These are phyloP conservation scores for Chaetoceros muelleri DNA, from an alignment of 108 stramenopile species.

Conservation along the genomic window DNA sequence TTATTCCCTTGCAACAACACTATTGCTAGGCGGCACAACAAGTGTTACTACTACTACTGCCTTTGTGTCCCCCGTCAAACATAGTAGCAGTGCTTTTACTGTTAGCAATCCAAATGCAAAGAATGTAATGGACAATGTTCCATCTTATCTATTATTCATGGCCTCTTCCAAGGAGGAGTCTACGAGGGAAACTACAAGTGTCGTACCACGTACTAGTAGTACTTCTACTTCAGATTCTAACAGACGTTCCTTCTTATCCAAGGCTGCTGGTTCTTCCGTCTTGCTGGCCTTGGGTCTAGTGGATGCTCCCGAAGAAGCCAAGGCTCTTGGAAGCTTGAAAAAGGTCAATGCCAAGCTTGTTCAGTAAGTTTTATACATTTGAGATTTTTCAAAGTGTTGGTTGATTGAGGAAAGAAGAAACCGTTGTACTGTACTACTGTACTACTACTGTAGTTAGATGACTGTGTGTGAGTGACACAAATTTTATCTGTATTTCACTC, in stretches of 20 bases:
- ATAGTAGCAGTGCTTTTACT: not conserved
- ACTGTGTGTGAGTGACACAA: no score
- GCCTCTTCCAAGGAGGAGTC: no score
- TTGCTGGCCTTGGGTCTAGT: slow-evolving; percentile 28
- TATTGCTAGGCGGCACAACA: no score
- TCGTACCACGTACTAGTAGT: no score
- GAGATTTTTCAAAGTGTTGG: slow-evolving; percentile 17
- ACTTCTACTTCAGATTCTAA: no score
- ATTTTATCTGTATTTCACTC: not conserved
- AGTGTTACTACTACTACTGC: no score
- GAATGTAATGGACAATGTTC: no score
- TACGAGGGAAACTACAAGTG: not conserved
- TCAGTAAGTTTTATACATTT: slow-evolving; percentile 15
- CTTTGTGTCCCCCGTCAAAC: not conserved
- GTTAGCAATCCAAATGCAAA: no score
- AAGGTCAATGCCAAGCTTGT: slow-evolving; percentile 67
- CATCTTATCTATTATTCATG: no score
- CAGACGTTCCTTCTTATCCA: slow-evolving; percentile 60
- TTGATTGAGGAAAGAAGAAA: not conserved
- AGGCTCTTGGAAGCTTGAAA: slow-evolving; percentile 51
- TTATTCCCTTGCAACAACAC: no score
- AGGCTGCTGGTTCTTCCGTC: slow-evolving; percentile 31
- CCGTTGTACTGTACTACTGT: not conserved
- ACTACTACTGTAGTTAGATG: no score
- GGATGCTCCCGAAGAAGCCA: slow-evolving; percentile 40